A percentile compares a stretch with the other conserved stretches of the same genome.
Evolutionary conservation across 805 yeast genomes (phyloP).

Genomic region (Metschnikowia chrysomelidarum): DNA sequence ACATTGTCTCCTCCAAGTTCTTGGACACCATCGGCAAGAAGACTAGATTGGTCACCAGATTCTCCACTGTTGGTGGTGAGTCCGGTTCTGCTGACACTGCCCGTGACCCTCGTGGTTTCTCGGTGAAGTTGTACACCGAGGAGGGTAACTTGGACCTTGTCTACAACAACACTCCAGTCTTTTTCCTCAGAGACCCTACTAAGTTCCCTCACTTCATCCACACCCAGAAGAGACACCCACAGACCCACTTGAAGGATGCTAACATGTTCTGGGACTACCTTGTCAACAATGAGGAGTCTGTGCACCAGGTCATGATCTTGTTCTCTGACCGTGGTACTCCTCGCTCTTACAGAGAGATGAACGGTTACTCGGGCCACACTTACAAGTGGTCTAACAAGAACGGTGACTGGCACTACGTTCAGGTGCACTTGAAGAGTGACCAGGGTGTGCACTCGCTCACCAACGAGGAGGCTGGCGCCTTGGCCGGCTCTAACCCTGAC

Average conservation of each 20-base stretch:
- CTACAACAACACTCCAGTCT: constrained; percentile 82
- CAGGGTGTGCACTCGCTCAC: constrained; percentile 56
- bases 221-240: constrained; percentile 82
- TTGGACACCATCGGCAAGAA: constrained; percentile 31
- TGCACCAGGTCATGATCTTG: constrained; percentile 70
- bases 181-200: constrained; percentile 80
- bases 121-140: constrained; percentile 77
- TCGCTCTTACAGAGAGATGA: constrained; percentile 69
- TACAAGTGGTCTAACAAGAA: constrained; percentile 75
- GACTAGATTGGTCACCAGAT: constrained; percentile 55
- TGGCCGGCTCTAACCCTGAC: constrained; percentile 80
- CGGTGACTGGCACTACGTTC: constrained; percentile 77
- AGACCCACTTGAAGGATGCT: constrained; percentile 76
- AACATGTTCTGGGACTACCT: constrained; percentile 85
- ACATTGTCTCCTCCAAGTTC: constrained; percentile 25
- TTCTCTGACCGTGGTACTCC: constrained; percentile 87
- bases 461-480: constrained; percentile 64
- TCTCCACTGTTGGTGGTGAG: constrained; percentile 89
- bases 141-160: constrained; percentile 86
- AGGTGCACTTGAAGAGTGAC: constrained; percentile 68
- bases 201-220: constrained; percentile 88
- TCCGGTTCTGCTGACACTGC: constrained; percentile 78
- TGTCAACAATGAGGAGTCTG: constrained; percentile 67
- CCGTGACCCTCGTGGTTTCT: constrained; percentile 85
- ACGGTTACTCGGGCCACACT: constrained; percentile 83